Percentiles rank a stretch among this genome's conserved stretches.
Conservation (phyloP, 1,284 basidiomycete species). For the Marasmius oreades region DNA sequence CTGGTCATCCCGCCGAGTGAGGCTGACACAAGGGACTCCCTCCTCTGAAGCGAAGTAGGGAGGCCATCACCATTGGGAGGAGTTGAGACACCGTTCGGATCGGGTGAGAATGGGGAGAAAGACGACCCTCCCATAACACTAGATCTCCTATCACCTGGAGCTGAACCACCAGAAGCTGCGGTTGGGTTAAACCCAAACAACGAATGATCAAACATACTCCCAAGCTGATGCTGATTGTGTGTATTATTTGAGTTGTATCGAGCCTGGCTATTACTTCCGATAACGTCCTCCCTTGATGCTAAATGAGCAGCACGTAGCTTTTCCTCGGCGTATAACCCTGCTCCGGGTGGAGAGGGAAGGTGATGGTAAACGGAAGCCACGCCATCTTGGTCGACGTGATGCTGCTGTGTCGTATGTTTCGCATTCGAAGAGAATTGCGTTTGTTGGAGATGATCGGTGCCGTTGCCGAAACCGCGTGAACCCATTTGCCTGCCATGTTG, state of each 20-base stretch:
- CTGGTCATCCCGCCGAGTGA: background rate
- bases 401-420: background rate
- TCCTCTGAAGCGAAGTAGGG: background rate
- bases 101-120: conserved; percentile 63
- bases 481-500: background rate
- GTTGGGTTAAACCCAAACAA: background rate
- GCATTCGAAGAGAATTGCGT: background rate
- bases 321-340: conserved; percentile 24
- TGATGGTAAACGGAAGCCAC: conserved; percentile 7
- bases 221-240: background rate
- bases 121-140: conserved; percentile 21
- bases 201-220: background rate
- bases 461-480: background rate
- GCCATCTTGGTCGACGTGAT: background rate
- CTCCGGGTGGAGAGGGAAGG: conserved; percentile 15
- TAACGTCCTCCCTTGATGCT: conserved; percentile 19
- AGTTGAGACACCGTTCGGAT: conserved; percentile 38
- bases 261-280: conserved; percentile 14
- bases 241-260: background rate
- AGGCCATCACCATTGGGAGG: background rate
- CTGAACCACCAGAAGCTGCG: background rate
- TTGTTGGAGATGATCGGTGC: conserved; percentile 1
- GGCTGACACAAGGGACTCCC: background rate
- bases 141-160: background rate
- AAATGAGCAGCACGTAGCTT: conserved; percentile 24